phyloP scores from a whole-genome alignment of 345 rosid species.

The Moricandia moricandioides region DNA sequence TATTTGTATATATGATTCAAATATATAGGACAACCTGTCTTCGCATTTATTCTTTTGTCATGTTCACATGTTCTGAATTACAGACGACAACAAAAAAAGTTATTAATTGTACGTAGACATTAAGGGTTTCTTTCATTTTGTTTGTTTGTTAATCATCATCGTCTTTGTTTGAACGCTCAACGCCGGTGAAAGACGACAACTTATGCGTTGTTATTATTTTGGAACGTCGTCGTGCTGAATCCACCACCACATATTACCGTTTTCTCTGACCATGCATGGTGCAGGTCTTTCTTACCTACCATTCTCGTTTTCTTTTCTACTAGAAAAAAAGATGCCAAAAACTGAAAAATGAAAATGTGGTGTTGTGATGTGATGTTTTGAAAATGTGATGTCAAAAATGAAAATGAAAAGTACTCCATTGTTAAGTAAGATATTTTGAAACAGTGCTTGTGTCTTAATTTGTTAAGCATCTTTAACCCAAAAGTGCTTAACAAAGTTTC shows the following conservation, averaged over 20 bases:
- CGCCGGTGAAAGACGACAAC: constrained; percentile 26
- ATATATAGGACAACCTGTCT: background rate
- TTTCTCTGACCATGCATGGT: constrained; percentile 14
- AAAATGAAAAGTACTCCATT: no score
- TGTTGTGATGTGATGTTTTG: no score
- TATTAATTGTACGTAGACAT: constrained; percentile 1
- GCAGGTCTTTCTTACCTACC: background rate
- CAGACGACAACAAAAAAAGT: background rate
- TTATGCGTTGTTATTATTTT: background rate
- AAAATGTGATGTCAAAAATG: no score
- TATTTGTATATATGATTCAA: background rate
- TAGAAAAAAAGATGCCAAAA: background rate
- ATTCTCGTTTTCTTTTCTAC: background rate
- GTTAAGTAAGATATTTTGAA: background rate
- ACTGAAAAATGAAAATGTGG: constrained; percentile 2
- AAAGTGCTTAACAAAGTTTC: no score
- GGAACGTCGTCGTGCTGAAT: constrained; percentile 3
- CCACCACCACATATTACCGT: constrained; percentile 24
- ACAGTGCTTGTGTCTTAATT: background rate
- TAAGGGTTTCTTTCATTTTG: background rate
- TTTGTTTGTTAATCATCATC: constrained; percentile 15
- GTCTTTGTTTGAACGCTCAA: constrained; percentile 21
- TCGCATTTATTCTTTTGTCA: background rate
- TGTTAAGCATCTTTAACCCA: no score
- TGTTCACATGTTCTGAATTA: constrained; percentile 10